These are phyloP conservation scores for Pleurotus eryngii DNA, from an alignment of 768 basidiomycete genomes.

Conservation along the genomic window DNA sequence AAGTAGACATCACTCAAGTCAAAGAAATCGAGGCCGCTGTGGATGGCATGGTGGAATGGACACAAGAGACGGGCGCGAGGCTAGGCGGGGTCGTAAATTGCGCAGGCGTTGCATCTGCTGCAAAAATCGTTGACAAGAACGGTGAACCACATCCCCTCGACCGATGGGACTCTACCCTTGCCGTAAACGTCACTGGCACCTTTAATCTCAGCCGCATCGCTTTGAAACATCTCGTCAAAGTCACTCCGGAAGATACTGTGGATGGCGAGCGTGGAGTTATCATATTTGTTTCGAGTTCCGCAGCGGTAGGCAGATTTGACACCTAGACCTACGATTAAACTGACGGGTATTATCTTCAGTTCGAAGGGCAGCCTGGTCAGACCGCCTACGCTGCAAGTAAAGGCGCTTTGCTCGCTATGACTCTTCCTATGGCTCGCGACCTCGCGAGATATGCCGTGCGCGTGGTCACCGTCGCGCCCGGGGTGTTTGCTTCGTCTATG, in stretches of 20 bases:
- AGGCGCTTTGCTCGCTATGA: conserved; percentile 54
- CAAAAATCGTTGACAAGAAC: conserved; percentile 42
- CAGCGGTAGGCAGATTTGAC: conserved; percentile 36
- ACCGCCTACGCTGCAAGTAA: conserved; percentile 55
- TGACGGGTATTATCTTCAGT: conserved; percentile 26
- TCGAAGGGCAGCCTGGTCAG: conserved; percentile 56
- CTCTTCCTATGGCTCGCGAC: conserved; percentile 60
- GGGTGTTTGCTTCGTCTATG: conserved; percentile 47
- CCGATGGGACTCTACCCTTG: conserved; percentile 49
- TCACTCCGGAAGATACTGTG: conserved; percentile 38
- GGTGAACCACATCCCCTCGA: conserved; percentile 46
- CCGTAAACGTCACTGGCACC: conserved; percentile 54
- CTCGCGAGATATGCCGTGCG: conserved; percentile 48
- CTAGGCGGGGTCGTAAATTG: conserved; percentile 61
- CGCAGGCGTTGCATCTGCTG: conserved; percentile 46
- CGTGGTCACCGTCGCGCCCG: conserved; percentile 56
- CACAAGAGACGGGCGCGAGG: conserved; percentile 34
- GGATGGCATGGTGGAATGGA: conserved; percentile 36
- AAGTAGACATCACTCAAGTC: conserved; percentile 38
- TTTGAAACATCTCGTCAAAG: conserved; percentile 45
- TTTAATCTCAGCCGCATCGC: conserved; percentile 59
- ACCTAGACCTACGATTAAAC: neutral
- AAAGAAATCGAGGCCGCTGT: conserved; percentile 36
- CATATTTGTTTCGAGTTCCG: conserved; percentile 53
- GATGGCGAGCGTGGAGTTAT: conserved; percentile 60